A percentile compares a stretch with the other conserved stretches of the same genome.
Conservation (phyloP, 305 asterid species). For the Stenogyne calaminthoides region DNA sequence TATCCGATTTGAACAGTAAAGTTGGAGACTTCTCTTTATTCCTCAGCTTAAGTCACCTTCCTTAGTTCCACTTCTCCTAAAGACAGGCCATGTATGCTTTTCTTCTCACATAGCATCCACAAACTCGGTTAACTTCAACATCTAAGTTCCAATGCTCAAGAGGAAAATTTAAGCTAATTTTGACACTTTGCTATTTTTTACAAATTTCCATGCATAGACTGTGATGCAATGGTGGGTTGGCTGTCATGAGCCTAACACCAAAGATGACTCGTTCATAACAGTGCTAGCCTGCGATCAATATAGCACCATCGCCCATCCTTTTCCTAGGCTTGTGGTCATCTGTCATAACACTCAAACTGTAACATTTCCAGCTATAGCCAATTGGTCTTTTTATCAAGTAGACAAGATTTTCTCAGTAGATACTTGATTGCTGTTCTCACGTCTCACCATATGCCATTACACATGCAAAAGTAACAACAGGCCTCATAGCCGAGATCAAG, state of each 20-base stretch:
- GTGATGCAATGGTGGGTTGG: neutral
- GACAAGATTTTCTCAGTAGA: neutral
- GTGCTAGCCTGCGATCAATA: neutral
- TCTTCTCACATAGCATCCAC: neutral
- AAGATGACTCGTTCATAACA: neutral
- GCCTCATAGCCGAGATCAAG: neutral
- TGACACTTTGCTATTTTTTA: neutral
- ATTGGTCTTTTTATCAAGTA: neutral
- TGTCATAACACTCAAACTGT: neutral
- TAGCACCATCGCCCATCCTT: neutral
- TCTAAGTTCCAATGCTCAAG: neutral
- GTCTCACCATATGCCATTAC: neutral
- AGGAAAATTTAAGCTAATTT: neutral
- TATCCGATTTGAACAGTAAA: neutral
- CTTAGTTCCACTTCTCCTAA: neutral
- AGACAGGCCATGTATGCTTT: neutral
- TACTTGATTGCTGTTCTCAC: neutral
- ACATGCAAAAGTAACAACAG: conserved; percentile 18
- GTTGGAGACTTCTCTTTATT: neutral
- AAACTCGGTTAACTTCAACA: neutral
- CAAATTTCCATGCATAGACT: neutral
- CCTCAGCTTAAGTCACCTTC: neutral
- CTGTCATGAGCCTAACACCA: neutral
- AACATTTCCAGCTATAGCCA: neutral
- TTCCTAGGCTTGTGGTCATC: neutral